phyloP scores from a whole-genome alignment of 78 protist genomes.

The Ministeria vibrans region DNA sequence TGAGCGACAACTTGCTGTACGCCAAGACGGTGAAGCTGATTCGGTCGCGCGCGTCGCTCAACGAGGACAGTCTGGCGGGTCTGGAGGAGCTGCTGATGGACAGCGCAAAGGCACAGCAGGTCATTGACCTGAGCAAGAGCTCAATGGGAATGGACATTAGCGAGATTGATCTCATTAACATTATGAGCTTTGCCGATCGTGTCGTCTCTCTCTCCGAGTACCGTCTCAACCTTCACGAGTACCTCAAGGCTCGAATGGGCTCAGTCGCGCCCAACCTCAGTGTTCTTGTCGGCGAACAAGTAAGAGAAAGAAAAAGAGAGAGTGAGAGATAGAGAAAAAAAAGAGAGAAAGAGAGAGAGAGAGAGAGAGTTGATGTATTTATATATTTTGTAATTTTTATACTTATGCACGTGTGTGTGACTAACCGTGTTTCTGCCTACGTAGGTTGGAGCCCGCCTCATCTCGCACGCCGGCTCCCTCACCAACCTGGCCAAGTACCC shows the following conservation, averaged over 20 bases:
- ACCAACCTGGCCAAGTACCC: constrained; percentile 96
- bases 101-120: constrained; percentile 54
- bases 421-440: not conserved
- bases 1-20: constrained; percentile 74
- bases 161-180: constrained; percentile 69
- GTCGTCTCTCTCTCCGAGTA: constrained; percentile 81
- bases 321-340: too few relatives aligned
- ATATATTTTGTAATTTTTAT: not conserved
- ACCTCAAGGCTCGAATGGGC: constrained; percentile 85
- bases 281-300: constrained; percentile 91
- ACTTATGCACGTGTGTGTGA: constrained; percentile 32
- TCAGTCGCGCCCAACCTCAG: constrained; percentile 95
- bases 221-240: constrained; percentile 60
- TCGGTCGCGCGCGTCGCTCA: constrained; percentile 1
- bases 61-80: constrained; percentile 27
- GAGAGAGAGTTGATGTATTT: too few relatives aligned
- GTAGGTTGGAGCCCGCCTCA: constrained; percentile 67
- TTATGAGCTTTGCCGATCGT: constrained; percentile 75
- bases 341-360: too few relatives aligned
- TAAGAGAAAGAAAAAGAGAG: too few relatives aligned
- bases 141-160: constrained; percentile 84
- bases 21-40: constrained; percentile 62
- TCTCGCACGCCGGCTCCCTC: constrained; percentile 92
- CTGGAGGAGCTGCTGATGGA: constrained; percentile 53
- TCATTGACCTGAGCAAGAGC: constrained; percentile 59